Evolutionary conservation across 2,329 filamentous ascomycete species (phyloP).

Genomic region (Chlorencoelia australis): DNA sequence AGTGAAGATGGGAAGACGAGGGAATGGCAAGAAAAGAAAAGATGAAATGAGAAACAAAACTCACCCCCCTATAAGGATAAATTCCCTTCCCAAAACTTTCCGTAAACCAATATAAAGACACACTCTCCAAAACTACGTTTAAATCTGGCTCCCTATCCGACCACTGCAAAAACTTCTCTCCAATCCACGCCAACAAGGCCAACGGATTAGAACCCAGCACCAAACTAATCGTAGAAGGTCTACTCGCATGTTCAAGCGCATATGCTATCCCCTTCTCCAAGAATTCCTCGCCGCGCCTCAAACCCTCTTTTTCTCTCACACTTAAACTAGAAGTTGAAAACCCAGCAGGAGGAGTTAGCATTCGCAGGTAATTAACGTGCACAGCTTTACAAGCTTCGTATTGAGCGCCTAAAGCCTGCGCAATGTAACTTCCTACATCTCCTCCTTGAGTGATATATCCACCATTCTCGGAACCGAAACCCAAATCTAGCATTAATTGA

Average conservation of each 20-base stretch:
- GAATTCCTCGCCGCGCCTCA: constrained; percentile 33
- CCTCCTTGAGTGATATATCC: constrained; percentile 13
- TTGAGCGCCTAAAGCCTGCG: not conserved
- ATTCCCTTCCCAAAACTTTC: constrained; percentile 37
- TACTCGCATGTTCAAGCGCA: constrained; percentile 40
- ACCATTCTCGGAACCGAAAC: constrained; percentile 7
- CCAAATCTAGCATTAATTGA: constrained; percentile 8
- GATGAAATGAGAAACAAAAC: not conserved
- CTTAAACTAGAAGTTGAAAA: constrained; percentile 7
- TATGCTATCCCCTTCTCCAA: constrained; percentile 37
- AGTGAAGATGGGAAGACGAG: not conserved
- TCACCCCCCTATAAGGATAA: constrained; percentile 33
- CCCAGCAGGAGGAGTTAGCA: constrained; percentile 12
- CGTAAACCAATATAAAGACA: constrained; percentile 47
- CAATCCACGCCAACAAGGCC: constrained; percentile 46
- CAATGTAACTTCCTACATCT: constrained; percentile 29
- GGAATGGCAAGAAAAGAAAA: not conserved
- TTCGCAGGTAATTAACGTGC: too few species aligned
- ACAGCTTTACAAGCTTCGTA: not conserved
- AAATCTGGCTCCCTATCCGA: constrained; percentile 34
- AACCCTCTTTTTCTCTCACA: constrained; percentile 29
- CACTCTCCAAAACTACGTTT: constrained; percentile 37
- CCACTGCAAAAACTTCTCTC: constrained; percentile 47
- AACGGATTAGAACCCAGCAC: constrained; percentile 43
- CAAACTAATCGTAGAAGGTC: constrained; percentile 46